These are phyloP conservation scores for Solanum dulcamara DNA, from an alignment of 257 asterid genomes.

Conservation along the genomic window DNA sequence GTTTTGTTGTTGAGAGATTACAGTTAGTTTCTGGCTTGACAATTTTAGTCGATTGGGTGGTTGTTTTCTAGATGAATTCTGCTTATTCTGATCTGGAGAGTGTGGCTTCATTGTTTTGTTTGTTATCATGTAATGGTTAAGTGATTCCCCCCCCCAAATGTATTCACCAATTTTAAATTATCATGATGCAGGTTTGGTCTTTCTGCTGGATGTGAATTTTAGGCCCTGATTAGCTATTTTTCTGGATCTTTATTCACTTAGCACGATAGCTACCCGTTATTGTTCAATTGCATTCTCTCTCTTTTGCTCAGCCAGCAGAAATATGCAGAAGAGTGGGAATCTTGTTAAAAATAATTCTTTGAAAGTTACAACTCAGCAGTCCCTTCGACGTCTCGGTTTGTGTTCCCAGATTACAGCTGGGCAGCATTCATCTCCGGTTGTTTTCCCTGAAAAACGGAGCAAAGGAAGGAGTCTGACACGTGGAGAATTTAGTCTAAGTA, in stretches of 20 bases:
- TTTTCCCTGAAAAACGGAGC: conserved; percentile 81
- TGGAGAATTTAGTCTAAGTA: conserved; percentile 24
- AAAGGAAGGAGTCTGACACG: conserved; percentile 43
- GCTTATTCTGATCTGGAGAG: not conserved
- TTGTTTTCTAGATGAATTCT: not conserved
- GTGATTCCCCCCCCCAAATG: not conserved
- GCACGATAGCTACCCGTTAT: not conserved
- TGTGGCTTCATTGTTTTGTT: not conserved
- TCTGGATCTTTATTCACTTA: not conserved
- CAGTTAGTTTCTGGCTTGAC: not conserved
- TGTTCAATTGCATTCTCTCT: not conserved
- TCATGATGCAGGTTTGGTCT: not conserved
- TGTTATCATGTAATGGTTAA: not conserved
- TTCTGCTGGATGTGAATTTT: not conserved
- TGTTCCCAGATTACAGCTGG: conserved; percentile 74
- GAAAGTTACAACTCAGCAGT: conserved; percentile 63
- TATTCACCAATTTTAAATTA: not conserved
- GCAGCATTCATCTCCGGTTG: conserved; percentile 84
- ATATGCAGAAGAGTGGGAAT: conserved; percentile 70
- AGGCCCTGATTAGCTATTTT: not conserved
- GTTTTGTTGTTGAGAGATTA: not conserved
- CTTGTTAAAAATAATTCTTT: conserved; percentile 63
- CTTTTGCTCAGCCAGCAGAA: not conserved
- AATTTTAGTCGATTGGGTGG: not conserved
- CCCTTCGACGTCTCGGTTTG: conserved; percentile 85